Percentiles rank a stretch among this genome's conserved stretches.
Conservation (phyloP, 306 rosid genomes). For the Cucurbita maxima region DNA sequence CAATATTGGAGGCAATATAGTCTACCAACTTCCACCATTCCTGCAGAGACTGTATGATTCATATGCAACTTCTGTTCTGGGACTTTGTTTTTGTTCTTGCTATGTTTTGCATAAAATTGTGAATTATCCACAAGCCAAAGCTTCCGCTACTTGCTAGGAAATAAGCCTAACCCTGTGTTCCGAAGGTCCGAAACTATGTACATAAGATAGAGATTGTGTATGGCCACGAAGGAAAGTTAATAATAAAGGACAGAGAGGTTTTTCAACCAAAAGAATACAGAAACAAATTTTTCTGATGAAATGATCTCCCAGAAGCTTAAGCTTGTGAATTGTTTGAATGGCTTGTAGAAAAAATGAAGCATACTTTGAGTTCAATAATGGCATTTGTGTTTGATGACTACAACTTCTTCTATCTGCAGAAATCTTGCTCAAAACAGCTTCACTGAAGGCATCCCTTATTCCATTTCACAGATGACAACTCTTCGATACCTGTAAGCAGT, state of each 20-base stretch:
- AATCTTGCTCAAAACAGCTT: slow-evolving; percentile 61
- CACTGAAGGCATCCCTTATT: slow-evolving; percentile 48
- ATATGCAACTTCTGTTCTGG: background rate
- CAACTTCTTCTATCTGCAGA: slow-evolving; percentile 29
- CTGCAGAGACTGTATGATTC: slow-evolving; percentile 58
- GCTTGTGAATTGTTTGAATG: background rate
- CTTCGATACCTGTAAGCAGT: slow-evolving; percentile 62
- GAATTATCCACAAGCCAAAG: background rate
- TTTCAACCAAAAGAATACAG: background rate
- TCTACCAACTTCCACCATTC: slow-evolving; percentile 57
- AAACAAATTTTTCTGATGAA: background rate
- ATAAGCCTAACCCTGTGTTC: background rate
- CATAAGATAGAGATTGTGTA: background rate
- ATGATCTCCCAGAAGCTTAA: background rate
- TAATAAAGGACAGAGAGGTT: background rate
- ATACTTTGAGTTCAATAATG: background rate
- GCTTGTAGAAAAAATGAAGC: background rate
- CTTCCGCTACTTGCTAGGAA: background rate
- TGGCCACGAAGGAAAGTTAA: background rate
- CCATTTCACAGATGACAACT: slow-evolving; percentile 33
- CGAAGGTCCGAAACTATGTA: background rate
- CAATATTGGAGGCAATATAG: slow-evolving; percentile 40
- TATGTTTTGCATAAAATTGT: background rate
- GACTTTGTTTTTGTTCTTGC: background rate
- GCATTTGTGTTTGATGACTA: too few species aligned